These are phyloP conservation scores for Gomphus sp. DNA, from an alignment of 1,284 basidiomycete genomes.

Conservation along the genomic window DNA sequence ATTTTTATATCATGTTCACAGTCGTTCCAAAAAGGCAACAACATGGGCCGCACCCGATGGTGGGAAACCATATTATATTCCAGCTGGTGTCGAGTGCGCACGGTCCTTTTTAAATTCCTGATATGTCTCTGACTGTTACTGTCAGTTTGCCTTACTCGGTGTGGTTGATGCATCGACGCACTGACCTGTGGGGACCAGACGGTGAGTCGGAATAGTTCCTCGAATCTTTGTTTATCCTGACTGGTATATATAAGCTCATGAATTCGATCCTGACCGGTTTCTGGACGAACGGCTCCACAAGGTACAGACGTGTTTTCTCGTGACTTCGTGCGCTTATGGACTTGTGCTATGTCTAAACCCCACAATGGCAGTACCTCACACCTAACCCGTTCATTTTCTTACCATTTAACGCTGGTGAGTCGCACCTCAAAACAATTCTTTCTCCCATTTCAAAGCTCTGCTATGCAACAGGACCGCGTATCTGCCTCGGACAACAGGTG, in stretches of 20 bases:
- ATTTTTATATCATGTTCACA: neutral
- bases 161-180: slow-evolving; percentile 52
- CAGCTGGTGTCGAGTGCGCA: slow-evolving; percentile 39
- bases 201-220: slow-evolving; percentile 16
- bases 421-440: neutral
- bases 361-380: slow-evolving; percentile 6
- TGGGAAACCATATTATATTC: slow-evolving; percentile 41
- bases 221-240: neutral
- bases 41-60: slow-evolving; percentile 35
- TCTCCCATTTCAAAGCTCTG: too few relatives aligned
- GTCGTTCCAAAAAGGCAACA: slow-evolving; percentile 31
- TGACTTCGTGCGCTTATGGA: neutral
- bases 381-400: slow-evolving; percentile 24
- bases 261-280: slow-evolving; percentile 18
- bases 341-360: neutral
- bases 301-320: neutral
- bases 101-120: neutral
- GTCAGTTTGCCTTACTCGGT: slow-evolving; percentile 34
- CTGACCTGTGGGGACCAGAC: slow-evolving; percentile 59
- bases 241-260: neutral
- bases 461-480: slow-evolving; percentile 23
- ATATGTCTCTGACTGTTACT: neutral
- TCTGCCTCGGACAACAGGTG: slow-evolving; percentile 38
- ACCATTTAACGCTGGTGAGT: slow-evolving; percentile 36
- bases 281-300: slow-evolving; percentile 10